These are phyloP conservation scores for Puccinia hordei DNA, from an alignment of 1,284 basidiomycete species.

Conservation along the genomic window DNA sequence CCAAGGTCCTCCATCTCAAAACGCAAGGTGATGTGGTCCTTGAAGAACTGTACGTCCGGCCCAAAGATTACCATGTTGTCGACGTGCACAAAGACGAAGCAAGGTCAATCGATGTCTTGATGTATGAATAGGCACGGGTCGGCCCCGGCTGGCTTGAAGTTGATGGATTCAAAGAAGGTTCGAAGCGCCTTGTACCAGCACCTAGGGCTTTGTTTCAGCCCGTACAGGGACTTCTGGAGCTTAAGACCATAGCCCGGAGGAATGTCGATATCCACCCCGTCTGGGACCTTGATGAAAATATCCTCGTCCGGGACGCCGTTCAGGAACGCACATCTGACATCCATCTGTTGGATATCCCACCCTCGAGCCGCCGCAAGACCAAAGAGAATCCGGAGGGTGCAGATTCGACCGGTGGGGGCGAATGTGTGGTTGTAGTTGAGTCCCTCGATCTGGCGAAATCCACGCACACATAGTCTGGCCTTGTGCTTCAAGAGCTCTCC, in stretches of 20 bases:
- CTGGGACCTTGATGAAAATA: background rate
- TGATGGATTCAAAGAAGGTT: background rate
- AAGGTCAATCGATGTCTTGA: background rate
- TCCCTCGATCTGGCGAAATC: too few species aligned
- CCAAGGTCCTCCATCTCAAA: constrained; percentile 33
- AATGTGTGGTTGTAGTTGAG: too few species aligned
- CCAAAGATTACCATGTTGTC: background rate
- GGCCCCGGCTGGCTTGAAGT: background rate
- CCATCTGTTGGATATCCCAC: constrained; percentile 2
- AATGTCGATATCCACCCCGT: background rate
- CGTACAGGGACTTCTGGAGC: constrained; percentile 7
- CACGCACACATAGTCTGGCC: too few species aligned
- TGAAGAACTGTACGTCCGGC: background rate
- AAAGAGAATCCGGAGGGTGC: background rate
- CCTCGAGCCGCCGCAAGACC: background rate
- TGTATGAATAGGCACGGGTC: constrained; percentile 6
- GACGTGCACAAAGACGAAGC: constrained; percentile 10
- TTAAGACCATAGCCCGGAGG: background rate
- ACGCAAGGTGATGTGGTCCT: background rate
- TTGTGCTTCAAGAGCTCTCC: too few species aligned
- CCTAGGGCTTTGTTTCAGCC: background rate
- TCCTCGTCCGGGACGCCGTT: background rate
- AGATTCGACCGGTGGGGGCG: too few species aligned
- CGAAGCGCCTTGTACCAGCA: constrained; percentile 2
- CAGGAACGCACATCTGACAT: background rate